These are phyloP conservation scores for Phlebiopsis flavidoalba DNA, from an alignment of 768 basidiomycete genomes.

Conservation along the genomic window DNA sequence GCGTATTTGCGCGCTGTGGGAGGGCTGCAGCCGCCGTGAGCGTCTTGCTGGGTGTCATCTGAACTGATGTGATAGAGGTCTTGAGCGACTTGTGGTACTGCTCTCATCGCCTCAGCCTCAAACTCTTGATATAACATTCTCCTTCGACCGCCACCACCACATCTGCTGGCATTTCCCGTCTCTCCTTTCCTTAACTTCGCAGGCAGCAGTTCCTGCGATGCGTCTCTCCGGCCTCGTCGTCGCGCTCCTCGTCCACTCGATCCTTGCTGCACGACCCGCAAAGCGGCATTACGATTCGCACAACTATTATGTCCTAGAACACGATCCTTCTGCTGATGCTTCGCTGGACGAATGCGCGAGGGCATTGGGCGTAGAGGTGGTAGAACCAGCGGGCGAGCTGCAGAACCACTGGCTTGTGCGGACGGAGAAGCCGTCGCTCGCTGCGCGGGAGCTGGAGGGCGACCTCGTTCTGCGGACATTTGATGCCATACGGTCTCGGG, in stretches of 20 bases:
- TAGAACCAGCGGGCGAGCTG: constrained; percentile 86
- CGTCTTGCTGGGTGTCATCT: neutral
- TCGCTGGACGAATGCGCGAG: constrained; percentile 56
- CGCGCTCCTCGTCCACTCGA: constrained; percentile 22
- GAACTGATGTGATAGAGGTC: constrained; percentile 8
- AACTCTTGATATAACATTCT: constrained; percentile 1
- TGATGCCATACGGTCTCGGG: constrained; percentile 35
- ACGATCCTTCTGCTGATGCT: constrained; percentile 46
- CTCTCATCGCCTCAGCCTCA: constrained; percentile 4
- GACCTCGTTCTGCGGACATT: constrained; percentile 50
- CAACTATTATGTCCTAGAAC: constrained; percentile 80
- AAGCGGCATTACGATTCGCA: constrained; percentile 56
- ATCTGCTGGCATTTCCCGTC: neutral
- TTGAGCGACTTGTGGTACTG: constrained; percentile 1
- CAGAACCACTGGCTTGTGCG: constrained; percentile 80
- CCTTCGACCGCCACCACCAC: neutral
- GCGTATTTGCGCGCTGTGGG: neutral
- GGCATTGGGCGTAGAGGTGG: constrained; percentile 72
- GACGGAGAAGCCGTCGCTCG: constrained; percentile 33
- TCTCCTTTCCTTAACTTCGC: constrained; percentile 2
- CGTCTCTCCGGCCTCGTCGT: constrained; percentile 20
- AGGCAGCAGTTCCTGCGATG: constrained; percentile 16
- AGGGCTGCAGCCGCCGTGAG: neutral
- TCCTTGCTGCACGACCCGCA: constrained; percentile 34
- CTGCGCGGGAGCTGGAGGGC: constrained; percentile 26